These are phyloP conservation scores for Moniliophthora roreri DNA, from an alignment of 1,284 basidiomycete genomes.

Conservation along the genomic window DNA sequence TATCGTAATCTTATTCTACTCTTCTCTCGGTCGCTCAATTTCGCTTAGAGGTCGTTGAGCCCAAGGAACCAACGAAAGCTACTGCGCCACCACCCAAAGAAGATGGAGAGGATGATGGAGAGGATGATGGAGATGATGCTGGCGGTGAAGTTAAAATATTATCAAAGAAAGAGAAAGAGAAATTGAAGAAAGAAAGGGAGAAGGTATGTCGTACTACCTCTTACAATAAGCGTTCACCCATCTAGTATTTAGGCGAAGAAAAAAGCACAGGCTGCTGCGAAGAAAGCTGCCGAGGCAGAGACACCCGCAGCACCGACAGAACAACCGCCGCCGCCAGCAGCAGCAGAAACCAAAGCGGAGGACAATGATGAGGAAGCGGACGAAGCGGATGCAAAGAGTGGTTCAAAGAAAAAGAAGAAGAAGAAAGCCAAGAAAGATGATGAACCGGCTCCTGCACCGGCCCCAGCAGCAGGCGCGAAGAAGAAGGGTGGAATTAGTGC, in stretches of 20 bases:
- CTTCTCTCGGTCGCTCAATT: constrained; percentile 11
- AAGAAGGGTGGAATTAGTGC: constrained; percentile 73
- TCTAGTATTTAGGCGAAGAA: constrained; percentile 77
- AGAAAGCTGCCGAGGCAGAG: constrained; percentile 56
- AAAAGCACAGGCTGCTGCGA: constrained; percentile 88
- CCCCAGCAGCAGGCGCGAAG: constrained; percentile 54
- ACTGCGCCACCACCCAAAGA: constrained; percentile 27
- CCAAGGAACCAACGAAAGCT: background rate
- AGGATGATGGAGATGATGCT: constrained; percentile 35
- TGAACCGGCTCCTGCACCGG: constrained; percentile 45
- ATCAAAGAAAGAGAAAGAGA: constrained; percentile 92
- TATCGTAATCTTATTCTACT: constrained; percentile 8
- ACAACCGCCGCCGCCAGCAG: constrained; percentile 19
- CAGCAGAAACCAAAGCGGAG: constrained; percentile 34
- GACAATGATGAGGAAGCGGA: constrained; percentile 56
- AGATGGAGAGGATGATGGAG: constrained; percentile 43
- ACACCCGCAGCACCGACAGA: constrained; percentile 4
- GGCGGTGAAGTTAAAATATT: constrained; percentile 57
- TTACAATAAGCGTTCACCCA: constrained; percentile 1
- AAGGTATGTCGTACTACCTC: constrained; percentile 53
- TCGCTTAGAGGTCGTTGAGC: background rate
- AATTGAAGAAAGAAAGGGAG: constrained; percentile 91
- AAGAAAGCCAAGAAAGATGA: constrained; percentile 82
- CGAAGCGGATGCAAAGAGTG: constrained; percentile 58
- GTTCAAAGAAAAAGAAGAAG: constrained; percentile 82